Base-by-base conservation (phyloP, 352 stramenopile species). In the Phytophthora nicotianae region DNA sequence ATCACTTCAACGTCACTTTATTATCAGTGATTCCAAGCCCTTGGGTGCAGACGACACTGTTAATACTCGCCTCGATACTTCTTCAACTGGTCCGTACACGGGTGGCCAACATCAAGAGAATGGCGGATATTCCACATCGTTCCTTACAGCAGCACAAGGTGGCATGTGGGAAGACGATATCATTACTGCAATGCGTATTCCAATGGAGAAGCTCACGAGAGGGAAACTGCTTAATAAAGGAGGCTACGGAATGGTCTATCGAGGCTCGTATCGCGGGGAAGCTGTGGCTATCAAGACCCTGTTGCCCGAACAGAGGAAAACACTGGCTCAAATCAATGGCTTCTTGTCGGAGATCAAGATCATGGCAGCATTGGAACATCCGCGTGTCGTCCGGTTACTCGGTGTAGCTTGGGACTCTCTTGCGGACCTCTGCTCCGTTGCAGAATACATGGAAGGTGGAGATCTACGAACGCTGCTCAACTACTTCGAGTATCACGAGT, bases 401-500 rank as follows among this genome's bases (percentile, higher is more conserved):
- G 79, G 79, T 6, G 76, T 85, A 10, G 62, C 76, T 24, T 89
- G 79, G 79, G 70, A 80, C 33, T 71, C 73, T 14, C 73, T 83
- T 2, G 68, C 37, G 4, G 77, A 87, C 47, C 53, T 85, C 3
- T 75, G 77, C 17, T 65, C 65, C 10, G 42, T 84, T 1, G 47
- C 60, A 5, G 77, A 86, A 50, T 86, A 70, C 45, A 76, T 87
- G 70, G 57, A 76, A 13, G 61, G 66, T 42, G 74, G 77, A 19
- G 69, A 89, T 27, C 50, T 86, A 20, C 74, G 72, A 8, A 66
- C 70, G 0, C 23, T 74, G 10, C 62, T 86, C 5, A 65, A 62
- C 16, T 52, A 55, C n/a, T 68, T 74, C 9, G 42, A 79, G 20
- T 62, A 64, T 2, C 9, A 74, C 14, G 61, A 80, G 21, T 50